A percentile compares a stretch with the other conserved stretches of the same genome.
Evolutionary conservation across 179 eudicot genomes (phyloP).

Genomic region (Spergularia azorica): DNA sequence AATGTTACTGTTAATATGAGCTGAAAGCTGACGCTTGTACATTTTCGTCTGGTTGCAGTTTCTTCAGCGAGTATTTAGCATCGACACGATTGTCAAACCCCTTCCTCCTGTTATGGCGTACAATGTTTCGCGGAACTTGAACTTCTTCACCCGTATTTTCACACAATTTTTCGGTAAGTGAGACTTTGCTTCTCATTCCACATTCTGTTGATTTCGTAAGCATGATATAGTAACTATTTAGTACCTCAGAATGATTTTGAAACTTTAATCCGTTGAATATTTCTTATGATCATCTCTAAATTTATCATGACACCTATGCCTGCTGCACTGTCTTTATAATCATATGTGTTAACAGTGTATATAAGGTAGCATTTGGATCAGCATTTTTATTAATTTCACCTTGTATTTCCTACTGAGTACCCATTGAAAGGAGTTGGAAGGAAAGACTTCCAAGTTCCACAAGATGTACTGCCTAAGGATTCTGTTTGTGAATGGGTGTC

Average conservation of each 20-base stretch:
- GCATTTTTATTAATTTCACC: too few relatives aligned
- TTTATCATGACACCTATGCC: too few relatives aligned
- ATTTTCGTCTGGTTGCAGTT: constrained; percentile 56
- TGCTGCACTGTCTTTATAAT: too few relatives aligned
- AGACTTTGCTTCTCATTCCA: background rate
- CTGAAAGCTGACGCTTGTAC: constrained; percentile 6
- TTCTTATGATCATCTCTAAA: too few relatives aligned
- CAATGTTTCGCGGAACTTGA: constrained; percentile 79
- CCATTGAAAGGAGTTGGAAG: too few relatives aligned
- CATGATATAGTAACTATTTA: background rate
- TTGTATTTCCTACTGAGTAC: too few relatives aligned
- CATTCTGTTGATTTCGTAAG: background rate
- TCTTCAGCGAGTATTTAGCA: constrained; percentile 84
- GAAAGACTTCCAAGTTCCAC: too few relatives aligned
- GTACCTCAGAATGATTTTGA: background rate
- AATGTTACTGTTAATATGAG: background rate
- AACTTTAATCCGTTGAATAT: background rate
- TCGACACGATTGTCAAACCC: constrained; percentile 94
- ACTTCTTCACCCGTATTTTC: constrained; percentile 94
- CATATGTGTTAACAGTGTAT: too few relatives aligned
- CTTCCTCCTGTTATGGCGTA: constrained; percentile 90
- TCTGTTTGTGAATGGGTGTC: too few relatives aligned
- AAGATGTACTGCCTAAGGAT: too few relatives aligned
- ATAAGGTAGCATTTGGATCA: too few relatives aligned
- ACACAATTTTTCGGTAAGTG: constrained; percentile 88